phyloP scores from a whole-genome alignment of 371 early-diverging fungal species.

The Saksenaea vasiformis region DNA sequence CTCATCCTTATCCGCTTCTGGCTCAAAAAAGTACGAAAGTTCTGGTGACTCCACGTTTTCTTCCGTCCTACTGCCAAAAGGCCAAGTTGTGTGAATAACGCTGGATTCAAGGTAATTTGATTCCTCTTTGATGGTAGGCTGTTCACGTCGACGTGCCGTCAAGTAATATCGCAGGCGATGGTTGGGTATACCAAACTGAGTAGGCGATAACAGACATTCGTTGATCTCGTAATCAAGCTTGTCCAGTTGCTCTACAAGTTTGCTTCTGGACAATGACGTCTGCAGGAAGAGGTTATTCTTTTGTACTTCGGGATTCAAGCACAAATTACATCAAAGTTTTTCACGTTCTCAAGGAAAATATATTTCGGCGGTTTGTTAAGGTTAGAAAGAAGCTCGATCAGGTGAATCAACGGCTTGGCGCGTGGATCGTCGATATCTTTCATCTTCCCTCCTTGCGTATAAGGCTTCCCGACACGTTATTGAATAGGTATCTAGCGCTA shows the following conservation, averaged over 20 bases:
- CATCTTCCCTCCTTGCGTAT: constrained; percentile 70
- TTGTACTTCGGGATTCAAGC: background rate
- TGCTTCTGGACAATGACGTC: constrained; percentile 61
- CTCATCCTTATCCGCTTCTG: constrained; percentile 33
- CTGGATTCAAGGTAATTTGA: constrained; percentile 25
- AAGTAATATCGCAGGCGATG: constrained; percentile 70
- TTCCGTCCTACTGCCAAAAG: constrained; percentile 38
- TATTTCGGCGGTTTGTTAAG: constrained; percentile 52
- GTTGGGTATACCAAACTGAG: constrained; percentile 73
- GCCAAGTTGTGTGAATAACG: constrained; percentile 54
- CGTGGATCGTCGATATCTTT: constrained; percentile 69
- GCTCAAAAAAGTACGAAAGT: constrained; percentile 43
- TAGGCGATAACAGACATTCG: constrained; percentile 67
- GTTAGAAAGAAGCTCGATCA: constrained; percentile 59
- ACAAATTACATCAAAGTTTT: constrained; percentile 69
- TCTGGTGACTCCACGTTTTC: constrained; percentile 26
- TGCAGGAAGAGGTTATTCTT: constrained; percentile 5
- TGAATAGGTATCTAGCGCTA: background rate
- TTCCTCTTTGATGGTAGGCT: constrained; percentile 22
- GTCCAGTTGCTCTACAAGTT: constrained; percentile 57
- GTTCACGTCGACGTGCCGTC: constrained; percentile 56
- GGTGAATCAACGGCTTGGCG: constrained; percentile 63
- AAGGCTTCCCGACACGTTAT: constrained; percentile 41
- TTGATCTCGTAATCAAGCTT: constrained; percentile 64
- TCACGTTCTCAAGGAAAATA: constrained; percentile 76